Percentiles rank a stretch among this genome's conserved stretches.
These are phyloP conservation scores for Pseudogymnoascus sp. DNA, from an alignment of 2,329 filamentous ascomycete genomes.

Conservation along the genomic window DNA sequence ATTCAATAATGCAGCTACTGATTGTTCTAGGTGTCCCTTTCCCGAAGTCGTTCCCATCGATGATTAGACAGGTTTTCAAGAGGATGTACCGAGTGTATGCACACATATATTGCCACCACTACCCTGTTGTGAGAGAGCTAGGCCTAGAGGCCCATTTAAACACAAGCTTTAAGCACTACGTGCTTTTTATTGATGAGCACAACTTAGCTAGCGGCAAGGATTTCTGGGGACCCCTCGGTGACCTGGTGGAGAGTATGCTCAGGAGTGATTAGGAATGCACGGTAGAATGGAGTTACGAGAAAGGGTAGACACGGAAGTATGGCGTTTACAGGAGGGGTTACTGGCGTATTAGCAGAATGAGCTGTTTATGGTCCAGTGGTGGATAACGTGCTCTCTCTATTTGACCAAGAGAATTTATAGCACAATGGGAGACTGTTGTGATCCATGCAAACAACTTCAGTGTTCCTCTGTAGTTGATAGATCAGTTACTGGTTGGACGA, in stretches of 20 bases:
- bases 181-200: conserved; percentile 97
- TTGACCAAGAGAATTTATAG: not conserved
- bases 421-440: not conserved
- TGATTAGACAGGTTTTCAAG: conserved; percentile 96
- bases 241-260: conserved; percentile 96
- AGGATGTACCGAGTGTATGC: conserved; percentile 97
- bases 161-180: conserved; percentile 99
- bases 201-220: conserved; percentile 85
- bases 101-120: conserved; percentile 99
- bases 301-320: conserved; percentile 15
- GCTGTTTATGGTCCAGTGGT: not conserved
- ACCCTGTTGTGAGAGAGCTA: conserved; percentile 89
- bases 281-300: conserved; percentile 14
- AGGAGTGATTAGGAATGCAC: conserved; percentile 55
- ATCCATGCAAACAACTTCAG: not conserved
- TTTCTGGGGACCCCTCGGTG: conserved; percentile 92
- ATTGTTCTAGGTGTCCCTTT: conserved; percentile 68
- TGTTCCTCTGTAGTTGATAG: not conserved
- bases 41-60: conserved; percentile 79
- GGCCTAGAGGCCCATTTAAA: conserved; percentile 96
- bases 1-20: conserved; percentile 35
- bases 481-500: not conserved
- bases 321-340: conserved; percentile 19
- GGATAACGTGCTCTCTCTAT: not conserved
- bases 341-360: conserved; percentile 4